Conservation (phyloP, 2,329 filamentous ascomycete genomes). For the Fusarium illudens region DNA sequence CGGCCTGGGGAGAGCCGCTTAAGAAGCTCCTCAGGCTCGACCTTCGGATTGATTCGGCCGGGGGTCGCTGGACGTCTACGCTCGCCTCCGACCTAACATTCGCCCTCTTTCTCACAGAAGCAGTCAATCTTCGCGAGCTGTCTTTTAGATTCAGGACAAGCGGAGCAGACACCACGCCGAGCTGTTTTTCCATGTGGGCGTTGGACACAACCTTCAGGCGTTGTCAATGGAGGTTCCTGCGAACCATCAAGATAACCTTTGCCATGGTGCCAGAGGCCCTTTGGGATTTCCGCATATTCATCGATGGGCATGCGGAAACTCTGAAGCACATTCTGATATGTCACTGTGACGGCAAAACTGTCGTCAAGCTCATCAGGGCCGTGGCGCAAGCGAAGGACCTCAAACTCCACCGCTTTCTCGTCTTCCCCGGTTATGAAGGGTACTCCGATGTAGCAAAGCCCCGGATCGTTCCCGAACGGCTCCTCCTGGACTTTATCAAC, state of each 20-base stretch:
- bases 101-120: background rate
- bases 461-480: background rate
- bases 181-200: background rate
- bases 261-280: background rate
- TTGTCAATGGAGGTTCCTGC: background rate
- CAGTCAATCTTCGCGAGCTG: background rate
- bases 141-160: slow-evolving; percentile 1
- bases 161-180: background rate
- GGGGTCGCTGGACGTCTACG: background rate
- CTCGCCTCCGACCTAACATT: background rate
- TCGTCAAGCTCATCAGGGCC: background rate
- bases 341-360: background rate
- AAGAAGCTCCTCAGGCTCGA: background rate
- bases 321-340: slow-evolving; percentile 3
- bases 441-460: background rate
- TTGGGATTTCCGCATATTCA: too few species aligned
- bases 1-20: background rate
- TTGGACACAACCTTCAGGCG: background rate
- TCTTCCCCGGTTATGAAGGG: background rate
- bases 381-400: background rate
- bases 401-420: slow-evolving; percentile 8
- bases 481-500: slow-evolving; percentile 8
- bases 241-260: background rate
- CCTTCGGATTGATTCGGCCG: background rate
- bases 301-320: background rate